phyloP scores from a whole-genome alignment of 1,284 basidiomycete genomes.

The Puccinia coronata region DNA sequence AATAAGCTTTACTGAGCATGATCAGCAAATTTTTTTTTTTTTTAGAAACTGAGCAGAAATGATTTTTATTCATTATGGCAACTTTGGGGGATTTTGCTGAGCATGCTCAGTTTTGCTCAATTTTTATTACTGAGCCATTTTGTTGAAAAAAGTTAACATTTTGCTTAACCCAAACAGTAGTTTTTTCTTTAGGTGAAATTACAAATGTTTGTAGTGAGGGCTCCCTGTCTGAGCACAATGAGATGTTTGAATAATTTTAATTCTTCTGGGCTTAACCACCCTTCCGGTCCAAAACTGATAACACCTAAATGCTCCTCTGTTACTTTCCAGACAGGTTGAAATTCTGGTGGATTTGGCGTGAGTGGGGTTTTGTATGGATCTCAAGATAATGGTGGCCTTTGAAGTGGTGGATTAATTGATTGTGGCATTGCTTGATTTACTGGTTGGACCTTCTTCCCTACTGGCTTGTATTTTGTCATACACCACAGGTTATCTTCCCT shows the following conservation, averaged over 20 bases:
- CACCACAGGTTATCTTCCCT: neutral
- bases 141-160: no score
- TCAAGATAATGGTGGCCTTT: neutral
- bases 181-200: no score
- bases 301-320: neutral
- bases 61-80: no score
- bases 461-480: slow-evolving; percentile 11
- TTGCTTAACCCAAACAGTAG: no score
- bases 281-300: slow-evolving; percentile 20
- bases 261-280: neutral
- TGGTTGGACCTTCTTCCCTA: neutral
- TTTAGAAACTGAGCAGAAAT: no score
- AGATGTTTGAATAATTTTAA: slow-evolving; percentile 1
- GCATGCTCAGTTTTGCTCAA: no score
- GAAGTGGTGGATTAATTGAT: slow-evolving; percentile 1
- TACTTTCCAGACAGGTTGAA: neutral
- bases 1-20: no score
- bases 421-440: slow-evolving; percentile 17
- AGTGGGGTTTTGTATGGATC: slow-evolving; percentile 1
- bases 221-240: neutral
- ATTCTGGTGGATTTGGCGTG: neutral
- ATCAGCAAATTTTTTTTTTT: no score
- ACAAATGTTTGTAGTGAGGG: no score
- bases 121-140: no score
- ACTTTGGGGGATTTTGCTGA: no score